Base-by-base conservation (phyloP, 1,284 basidiomycete species). In the Schizophyllum commune region DNA sequence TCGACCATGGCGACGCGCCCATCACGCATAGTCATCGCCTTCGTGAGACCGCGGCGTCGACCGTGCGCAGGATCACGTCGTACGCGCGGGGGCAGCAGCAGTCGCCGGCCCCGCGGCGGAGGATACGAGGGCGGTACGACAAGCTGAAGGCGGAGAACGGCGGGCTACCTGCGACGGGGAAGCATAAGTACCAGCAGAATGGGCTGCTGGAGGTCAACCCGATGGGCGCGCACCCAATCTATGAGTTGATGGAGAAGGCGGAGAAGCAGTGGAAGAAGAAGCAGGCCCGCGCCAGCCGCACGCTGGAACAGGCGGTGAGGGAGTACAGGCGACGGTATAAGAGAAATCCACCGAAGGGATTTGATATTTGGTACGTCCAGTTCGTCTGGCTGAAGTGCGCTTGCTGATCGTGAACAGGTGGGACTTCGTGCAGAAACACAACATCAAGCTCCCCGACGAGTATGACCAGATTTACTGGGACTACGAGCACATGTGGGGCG, bases 371-470 rank as follows among this genome's bases (percentile, higher is more conserved):
- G 80, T 79, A 61, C 53, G 75, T 67, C 7, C n/a, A 54, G 22
- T 32, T 56, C 20, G n/a, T 15, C 39, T 17, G 55, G 39, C 2
- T 7, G 32, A 19, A 52, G 60, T 19, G 27, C n/a, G 15, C 32
- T 52, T 27, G 39, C 32, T 9, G 32, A 33, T 20, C n/a, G 52
- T 4, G 52, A 6, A 2, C 33, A 83, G 83, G 83, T 88, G 85
- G 85, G 69, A 76, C 51, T 87, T 84, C 65, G 83, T 80, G 1
- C 69, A 75, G 63, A 70, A 77, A 33, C 72, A 88, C 70, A 68
- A 79, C 20, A 78, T 89, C 5, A 79, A 86, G 72, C 79, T 92
- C 7, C 78, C 92, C 34, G 77, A 80, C 66, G 89, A 91, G 76
- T 76, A 77, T 56, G 79, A 82, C 65, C 78, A 82, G 58, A 83